A percentile compares a stretch with the other conserved stretches of the same genome.
Evolutionary conservation across 345 rosid genomes (phyloP).

Genomic region (Citrus australasica): DNA sequence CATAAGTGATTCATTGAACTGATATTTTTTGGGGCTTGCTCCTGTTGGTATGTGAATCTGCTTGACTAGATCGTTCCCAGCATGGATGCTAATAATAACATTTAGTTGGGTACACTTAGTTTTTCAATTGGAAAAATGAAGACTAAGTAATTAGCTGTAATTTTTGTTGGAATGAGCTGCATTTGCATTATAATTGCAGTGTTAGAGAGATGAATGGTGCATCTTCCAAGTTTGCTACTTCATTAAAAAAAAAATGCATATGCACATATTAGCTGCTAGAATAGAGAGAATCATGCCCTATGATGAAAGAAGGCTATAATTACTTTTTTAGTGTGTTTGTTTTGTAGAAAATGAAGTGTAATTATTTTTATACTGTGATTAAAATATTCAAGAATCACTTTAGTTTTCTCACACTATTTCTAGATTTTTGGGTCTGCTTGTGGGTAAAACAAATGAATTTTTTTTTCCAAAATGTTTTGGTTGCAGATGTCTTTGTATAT

Average conservation of each 20-base stretch:
- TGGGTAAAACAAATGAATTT: background rate
- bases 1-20: background rate
- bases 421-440: background rate
- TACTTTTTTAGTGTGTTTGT: no score
- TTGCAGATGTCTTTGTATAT: conserved; percentile 47
- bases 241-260: no score
- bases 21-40: background rate
- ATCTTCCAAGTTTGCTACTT: no score
- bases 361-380: background rate
- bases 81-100: background rate
- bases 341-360: background rate
- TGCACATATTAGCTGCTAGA: background rate
- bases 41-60: background rate
- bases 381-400: background rate
- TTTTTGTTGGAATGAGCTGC: background rate
- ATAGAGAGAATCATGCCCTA: background rate
- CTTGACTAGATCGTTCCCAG: background rate
- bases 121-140: background rate
- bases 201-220: background rate
- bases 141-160: background rate
- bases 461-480: background rate
- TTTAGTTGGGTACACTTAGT: background rate
- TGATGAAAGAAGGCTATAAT: background rate
- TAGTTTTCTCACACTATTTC: background rate
- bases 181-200: background rate